Percentiles rank a stretch among this genome's conserved stretches.
phyloP scores from a whole-genome alignment of 805 yeast species.

The Candida corydali region DNA sequence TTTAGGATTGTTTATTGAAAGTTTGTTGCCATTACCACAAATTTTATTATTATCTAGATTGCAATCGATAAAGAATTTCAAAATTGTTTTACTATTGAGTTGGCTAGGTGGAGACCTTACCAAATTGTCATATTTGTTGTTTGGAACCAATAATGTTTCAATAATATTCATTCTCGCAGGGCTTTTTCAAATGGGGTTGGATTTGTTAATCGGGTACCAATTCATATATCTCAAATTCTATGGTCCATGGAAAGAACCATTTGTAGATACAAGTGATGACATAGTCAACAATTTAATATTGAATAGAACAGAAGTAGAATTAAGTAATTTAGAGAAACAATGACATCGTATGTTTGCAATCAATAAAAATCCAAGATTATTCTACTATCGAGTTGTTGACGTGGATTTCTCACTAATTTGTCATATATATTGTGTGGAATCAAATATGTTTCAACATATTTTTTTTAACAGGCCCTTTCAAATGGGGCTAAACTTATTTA shows the following conservation, averaged over 20 bases:
- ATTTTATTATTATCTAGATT: conserved; percentile 63
- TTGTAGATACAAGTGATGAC: background rate
- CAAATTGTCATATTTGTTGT: conserved; percentile 69
- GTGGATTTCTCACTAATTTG: conserved; percentile 82
- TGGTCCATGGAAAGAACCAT: conserved; percentile 8
- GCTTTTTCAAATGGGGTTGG: conserved; percentile 71
- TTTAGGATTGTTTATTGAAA: conserved; percentile 66
- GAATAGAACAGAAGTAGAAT: conserved; percentile 1
- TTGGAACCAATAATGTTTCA: conserved; percentile 70
- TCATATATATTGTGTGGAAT: conserved; percentile 75
- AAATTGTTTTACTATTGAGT: conserved; percentile 65
- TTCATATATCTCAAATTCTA: conserved; percentile 55
- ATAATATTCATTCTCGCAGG: conserved; percentile 65
- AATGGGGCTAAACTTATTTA: conserved; percentile 67
- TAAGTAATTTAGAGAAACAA: background rate
- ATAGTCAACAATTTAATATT: conserved; percentile 2
- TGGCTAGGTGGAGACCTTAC: conserved; percentile 90
- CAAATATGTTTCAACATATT: conserved; percentile 57
- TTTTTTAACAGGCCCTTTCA: conserved; percentile 75
- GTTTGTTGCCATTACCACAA: conserved; percentile 73
- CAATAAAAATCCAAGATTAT: conserved; percentile 77
- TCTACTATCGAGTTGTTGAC: conserved; percentile 76
- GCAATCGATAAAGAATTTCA: conserved; percentile 73
- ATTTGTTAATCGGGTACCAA: conserved; percentile 68
- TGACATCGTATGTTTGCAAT: conserved; percentile 55